Base-by-base conservation (phyloP, 2,329 filamentous ascomycete genomes). In the Ramichloridium luteum region DNA sequence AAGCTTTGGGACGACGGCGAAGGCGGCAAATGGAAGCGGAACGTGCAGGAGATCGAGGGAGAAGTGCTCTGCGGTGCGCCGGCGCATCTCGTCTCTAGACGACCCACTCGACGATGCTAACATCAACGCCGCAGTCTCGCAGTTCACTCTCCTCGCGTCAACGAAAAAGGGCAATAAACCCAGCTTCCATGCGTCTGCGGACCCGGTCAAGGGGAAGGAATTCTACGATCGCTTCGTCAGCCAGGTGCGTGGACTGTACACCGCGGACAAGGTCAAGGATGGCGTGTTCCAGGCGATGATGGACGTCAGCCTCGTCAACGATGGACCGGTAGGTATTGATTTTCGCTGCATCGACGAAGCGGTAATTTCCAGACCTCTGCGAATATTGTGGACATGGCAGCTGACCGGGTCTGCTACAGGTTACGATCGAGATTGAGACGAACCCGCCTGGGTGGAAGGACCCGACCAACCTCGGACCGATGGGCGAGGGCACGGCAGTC, bases 221-320 rank as follows among this genome's bases (percentile, higher is more conserved):
- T 66, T 96, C 5, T 98, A 96, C 54, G 73, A 86, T 34, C 68
- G 78, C 51, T 96, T 98, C 61, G 74, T 86, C 46, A 62, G 71
- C 30, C 81, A 80, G 46, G 74, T 96, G 25, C 70, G 76, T 46
- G 67, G 76, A 32, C 67, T 74, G 3, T 93, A 96, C 55, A 57
- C 64, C 4, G 57, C 70, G 5, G 80, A 84, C 6, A 77, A 69
- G 41, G 86, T 98, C 36, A 85, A 93, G 54, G 79, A 98, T 54
- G 90, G 92, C n/a, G 75, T 88, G 16, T 98, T 98, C 56, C 88
- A 93, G 53, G 90, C 90, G 30, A 94, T 93, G 86, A 98, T 98
- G 90, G 80, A 96, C 51, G 88, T 98, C 36, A 80, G 81, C 29
- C 60, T 94, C 16, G 76, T 94, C 30, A 96, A 96, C 45, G 88